Base-by-base conservation (phyloP, 2,329 filamentous ascomycete species). In the Geosmithia putterillii region DNA sequence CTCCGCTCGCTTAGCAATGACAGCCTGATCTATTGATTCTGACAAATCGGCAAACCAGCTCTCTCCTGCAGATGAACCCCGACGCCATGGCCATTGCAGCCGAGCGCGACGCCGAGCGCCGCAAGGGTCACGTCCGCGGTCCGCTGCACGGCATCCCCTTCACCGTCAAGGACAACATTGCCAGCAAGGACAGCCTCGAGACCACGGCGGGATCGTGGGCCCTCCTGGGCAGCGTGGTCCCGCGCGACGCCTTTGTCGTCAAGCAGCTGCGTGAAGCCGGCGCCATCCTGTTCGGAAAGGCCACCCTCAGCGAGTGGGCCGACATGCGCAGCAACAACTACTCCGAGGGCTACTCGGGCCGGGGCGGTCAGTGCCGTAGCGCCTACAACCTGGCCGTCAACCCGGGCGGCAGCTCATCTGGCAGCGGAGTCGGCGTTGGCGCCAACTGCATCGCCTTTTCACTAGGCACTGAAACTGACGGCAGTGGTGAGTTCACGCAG, bases 221-320 rank as follows among this genome's bases (percentile, higher is more conserved):
- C 17, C 67, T 88, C 0, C 57, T 83, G 62, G 19, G 7, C 21
- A 22, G n/a, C 25, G 19, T 20, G n/a, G 23, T 44, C n/a, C 25
- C 22, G 18, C 21, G 23, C 36, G 36, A 39, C 23, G 22, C 38
- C 20, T 17, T 28, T 18, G 37, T 44, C n/a, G 23, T 40, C n/a
- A 32, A 36, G 37, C 40, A 43, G 35, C 34, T 43, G 34, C 41
- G 41, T 10, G 41, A 74, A 36, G 78, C 79, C 1, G 82, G 82
- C 12, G 83, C 80, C 2, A 61, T 87, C 0, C 63, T 89, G 6
- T 63, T 89, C 42, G 83, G 83, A 35, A 83, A 88, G 57, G 75
- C 82, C 1, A 76, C 74, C 1, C 59, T 88, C 43, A 80, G 73
- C 48, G 83, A 89, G 56, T 88, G 83, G 82, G 83, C 83, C 0